These are phyloP conservation scores for Clitoria ternatea DNA, from an alignment of 306 rosid species.

Conservation along the genomic window DNA sequence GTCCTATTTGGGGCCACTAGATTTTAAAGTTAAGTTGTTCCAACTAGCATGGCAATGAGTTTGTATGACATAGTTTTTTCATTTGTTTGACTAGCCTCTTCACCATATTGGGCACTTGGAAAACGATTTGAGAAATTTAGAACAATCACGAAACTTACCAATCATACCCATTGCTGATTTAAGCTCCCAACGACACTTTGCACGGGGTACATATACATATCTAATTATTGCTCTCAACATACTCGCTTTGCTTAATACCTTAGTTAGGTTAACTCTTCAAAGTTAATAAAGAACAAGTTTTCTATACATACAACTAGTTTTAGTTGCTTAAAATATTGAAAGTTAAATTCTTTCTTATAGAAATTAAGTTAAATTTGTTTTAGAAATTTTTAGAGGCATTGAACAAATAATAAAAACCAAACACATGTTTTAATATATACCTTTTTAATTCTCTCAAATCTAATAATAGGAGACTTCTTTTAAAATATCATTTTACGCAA, in stretches of 20 bases:
- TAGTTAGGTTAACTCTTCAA: no score
- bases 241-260: conserved; percentile 3
- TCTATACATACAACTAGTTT: no score
- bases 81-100: conserved; percentile 44
- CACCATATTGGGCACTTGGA: conserved; percentile 36
- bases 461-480: no score
- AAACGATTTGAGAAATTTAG: conserved; percentile 43
- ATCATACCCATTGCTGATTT: conserved; percentile 29
- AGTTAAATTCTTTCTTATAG: no score
- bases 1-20: conserved; percentile 37
- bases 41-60: conserved; percentile 28
- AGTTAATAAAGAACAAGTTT: no score
- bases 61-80: conserved; percentile 29
- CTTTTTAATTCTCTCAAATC: no score
- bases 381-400: no score
- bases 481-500: no score
- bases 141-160: conserved; percentile 49
- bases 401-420: no score
- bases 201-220: conserved; percentile 13
- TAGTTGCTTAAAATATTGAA: no score
- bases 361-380: no score
- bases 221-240: conserved; percentile 15
- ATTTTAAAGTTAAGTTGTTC: conserved; percentile 35
- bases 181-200: conserved; percentile 41
- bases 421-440: no score